Base-by-base conservation (phyloP, 352 stramenopile species). In the Phytophthora nicotianae region DNA sequence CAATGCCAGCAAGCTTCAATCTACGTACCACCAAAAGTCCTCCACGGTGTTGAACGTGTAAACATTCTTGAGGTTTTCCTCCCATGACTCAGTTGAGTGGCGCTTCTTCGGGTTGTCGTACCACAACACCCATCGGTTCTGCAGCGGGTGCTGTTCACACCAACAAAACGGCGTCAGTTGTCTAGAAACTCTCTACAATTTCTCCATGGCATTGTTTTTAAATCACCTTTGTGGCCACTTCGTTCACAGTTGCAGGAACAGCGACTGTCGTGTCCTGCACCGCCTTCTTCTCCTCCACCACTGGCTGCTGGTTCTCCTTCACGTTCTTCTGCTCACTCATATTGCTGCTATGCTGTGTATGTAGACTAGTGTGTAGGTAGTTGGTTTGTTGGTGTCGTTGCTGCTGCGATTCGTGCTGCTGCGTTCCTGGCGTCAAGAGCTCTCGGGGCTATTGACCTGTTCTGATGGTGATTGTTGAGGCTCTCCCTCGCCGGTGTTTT, bases 21-120 rank as follows among this genome's bases (percentile, higher is more conserved):
- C 14, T 10, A 85, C 84, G 62, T 74, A 93, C 70, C 89, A 97
- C 96, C 96, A 99, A 83, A 99, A 99, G 77, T 97, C 90, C 70
- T 98, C 94, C 52, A 98, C 93, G 19, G 91, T 98, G 72, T 92
- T 86, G 72, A 99, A 99, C 48, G 90, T 94, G 83, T 89, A 97
- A 50, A 97, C 86, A 53, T 91, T 90, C 72, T 97, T 96, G 48
- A 97, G 79, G 69, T 95, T 96, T 48, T 94, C 85, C 68, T 95
- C 88, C 88, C 88, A 96, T 19, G 80, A 88, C 68, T 96, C 86
- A 67, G 65, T 90, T 70, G 86, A 88, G 67, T 91, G 82, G 49
- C 87, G 86, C 74, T 95, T 95, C 83, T 95, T 96, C 43, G 86
- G 85, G 75, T 94, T 93, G 71, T 96, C 88, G 50, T 96, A 96